Percentiles rank a stretch among this genome's conserved stretches.
Conservation (phyloP, 2,329 filamentous ascomycete genomes). For the Tricladium varicosporioides region DNA sequence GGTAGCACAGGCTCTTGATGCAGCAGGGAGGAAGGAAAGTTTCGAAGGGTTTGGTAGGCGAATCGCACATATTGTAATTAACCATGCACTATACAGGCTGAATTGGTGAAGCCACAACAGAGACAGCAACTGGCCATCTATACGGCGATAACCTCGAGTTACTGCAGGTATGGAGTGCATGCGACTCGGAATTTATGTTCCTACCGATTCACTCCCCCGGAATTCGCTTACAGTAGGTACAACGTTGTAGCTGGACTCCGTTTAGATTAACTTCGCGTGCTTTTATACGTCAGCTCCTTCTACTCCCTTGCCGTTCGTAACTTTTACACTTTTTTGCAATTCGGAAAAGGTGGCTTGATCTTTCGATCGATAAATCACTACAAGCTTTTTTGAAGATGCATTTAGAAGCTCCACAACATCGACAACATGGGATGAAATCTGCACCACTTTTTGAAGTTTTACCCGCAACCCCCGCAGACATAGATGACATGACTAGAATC, state of each 20-base stretch:
- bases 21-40: no score
- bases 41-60: no score
- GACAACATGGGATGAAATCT: background rate
- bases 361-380: background rate
- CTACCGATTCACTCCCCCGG: background rate
- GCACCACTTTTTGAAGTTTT: background rate
- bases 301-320: background rate
- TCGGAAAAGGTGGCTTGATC: background rate
- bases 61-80: no score
- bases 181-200: background rate
- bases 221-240: background rate
- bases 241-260: background rate
- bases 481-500: background rate
- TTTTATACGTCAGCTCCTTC: background rate
- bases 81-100: no score
- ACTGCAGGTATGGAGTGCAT: no score
- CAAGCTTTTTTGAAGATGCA: background rate
- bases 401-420: background rate
- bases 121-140: no score
- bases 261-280: background rate
- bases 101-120: no score
- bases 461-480: background rate
- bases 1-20: no score
- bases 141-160: no score
- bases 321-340: background rate